Evolutionary conservation across 805 yeast genomes (phyloP).

Genomic region (Komagataella ulmi): DNA sequence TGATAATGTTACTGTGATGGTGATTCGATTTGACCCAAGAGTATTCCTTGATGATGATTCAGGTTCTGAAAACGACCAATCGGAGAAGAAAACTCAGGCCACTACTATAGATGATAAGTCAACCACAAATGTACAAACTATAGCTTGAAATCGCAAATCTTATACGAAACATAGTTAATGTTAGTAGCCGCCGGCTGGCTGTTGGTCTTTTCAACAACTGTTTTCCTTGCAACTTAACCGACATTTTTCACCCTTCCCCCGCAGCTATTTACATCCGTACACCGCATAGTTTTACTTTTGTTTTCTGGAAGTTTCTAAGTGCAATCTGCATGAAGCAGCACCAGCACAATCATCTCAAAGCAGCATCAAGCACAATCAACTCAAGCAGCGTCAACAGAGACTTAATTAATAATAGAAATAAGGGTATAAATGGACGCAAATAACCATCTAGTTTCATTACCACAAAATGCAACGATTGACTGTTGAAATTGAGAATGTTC

Average conservation of each 20-base stretch:
- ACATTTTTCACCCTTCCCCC: neutral
- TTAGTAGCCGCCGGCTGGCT: neutral
- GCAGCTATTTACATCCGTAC: neutral
- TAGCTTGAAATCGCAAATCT: neutral
- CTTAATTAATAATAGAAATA: neutral
- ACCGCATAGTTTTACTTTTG: neutral
- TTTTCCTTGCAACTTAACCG: neutral
- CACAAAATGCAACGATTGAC: slow-evolving; percentile 11
- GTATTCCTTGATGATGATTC: slow-evolving; percentile 17
- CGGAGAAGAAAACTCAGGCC: slow-evolving; percentile 2
- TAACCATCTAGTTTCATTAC: neutral
- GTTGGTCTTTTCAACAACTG: neutral
- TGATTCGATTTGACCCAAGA: slow-evolving; percentile 40
- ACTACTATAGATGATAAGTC: neutral
- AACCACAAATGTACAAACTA: neutral
- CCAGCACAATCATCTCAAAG: neutral
- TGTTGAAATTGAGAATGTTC: slow-evolving; percentile 29
- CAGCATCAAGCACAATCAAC: neutral
- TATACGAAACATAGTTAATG: neutral
- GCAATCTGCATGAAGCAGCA: neutral
- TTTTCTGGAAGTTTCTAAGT: no score
- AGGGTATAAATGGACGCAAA: neutral
- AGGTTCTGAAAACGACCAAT: slow-evolving; percentile 5
- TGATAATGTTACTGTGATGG: slow-evolving; percentile 91
- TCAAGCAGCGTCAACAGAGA: neutral